Evolutionary conservation across 495 filamentous ascomycete species (phyloP), one percentile per base, ranked within the genome.

Genomic region (Penicillium paxilli): DNA sequence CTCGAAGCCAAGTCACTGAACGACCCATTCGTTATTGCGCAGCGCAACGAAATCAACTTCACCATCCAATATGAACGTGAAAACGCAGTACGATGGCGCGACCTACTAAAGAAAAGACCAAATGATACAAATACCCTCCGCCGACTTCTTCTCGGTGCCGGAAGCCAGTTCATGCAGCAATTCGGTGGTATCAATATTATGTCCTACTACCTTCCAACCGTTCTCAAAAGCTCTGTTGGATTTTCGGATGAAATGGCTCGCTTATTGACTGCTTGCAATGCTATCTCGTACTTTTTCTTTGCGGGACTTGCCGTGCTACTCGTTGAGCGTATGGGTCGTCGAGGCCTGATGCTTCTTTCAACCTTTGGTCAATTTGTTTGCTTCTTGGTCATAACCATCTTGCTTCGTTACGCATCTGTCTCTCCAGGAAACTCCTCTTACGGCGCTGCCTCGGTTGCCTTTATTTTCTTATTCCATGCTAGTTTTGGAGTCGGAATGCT

Each of bases 321-420:
- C 3, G 68, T 83, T 33, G 80, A 84, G 54, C 58, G 76, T 19
- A 75, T 71, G 60, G 81, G 80, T 6, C 71, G 81, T 4, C 60
- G 80, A 8, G 78, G 78, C 19, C 59, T 82, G 65, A 77, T 83
- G 76, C 65, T 82, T 47, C 64, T 77, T n/a, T 78, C 73, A 1
- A 70, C 74, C 1, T 65, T 65, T 19, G 79, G 75, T 2, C 79
- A 81, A 52, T 68, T 59, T 44, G 8, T 72, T 3, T 77, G 78
- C 57, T 86, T 82, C 60, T 51, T 83, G 17, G 66, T 85, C 46
- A 83, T 87, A 32, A 83, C 83, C 0, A 67, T 83, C 45, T 59
- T 83, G 4, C 64, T 87, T 3, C 61, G 72, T 0, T 79, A 72
- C 44, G 64, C 69, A 0, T 73, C 80, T 49, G 62, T 61, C 2